Evolutionary conservation across 176 grass and related monocot genomes (phyloP).

Genomic region (Oryza coarctata): DNA sequence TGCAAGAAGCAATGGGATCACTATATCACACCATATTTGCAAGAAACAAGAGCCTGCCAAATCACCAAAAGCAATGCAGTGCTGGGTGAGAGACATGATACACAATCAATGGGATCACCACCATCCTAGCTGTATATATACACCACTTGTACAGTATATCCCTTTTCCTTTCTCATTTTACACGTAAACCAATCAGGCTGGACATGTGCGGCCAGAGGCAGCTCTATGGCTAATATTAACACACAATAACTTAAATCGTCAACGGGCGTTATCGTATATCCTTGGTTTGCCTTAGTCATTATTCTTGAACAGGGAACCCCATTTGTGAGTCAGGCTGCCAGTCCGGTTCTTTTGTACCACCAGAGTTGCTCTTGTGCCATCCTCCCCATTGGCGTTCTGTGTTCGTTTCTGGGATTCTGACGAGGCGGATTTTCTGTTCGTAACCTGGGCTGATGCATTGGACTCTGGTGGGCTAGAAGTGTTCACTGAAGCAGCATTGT

Average conservation of each 20-base stretch:
- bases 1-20: background rate
- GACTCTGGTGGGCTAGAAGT: slow-evolving; percentile 21
- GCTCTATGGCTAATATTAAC: slow-evolving; percentile 44
- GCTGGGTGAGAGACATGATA: slow-evolving; percentile 23
- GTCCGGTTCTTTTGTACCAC: slow-evolving; percentile 77
- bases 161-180: slow-evolving; percentile 44
- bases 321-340: slow-evolving; percentile 60
- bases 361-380: slow-evolving; percentile 82
- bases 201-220: slow-evolving; percentile 12
- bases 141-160: slow-evolving; percentile 23
- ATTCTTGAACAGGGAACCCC: slow-evolving; percentile 83
- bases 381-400: slow-evolving; percentile 38
- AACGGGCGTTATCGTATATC: slow-evolving; percentile 2
- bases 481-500: background rate
- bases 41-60: slow-evolving; percentile 26
- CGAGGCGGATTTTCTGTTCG: slow-evolving; percentile 21
- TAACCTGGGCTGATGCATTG: slow-evolving; percentile 18
- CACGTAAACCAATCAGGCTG: slow-evolving; percentile 52
- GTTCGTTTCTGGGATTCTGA: slow-evolving; percentile 41
- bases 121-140: slow-evolving; percentile 50
- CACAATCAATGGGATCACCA: slow-evolving; percentile 32
- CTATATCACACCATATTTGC: slow-evolving; percentile 11
- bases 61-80: background rate
- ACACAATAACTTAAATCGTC: slow-evolving; percentile 33
- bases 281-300: slow-evolving; percentile 46